Conservation (phyloP, 345 rosid genomes). For the Conringia planisiliqua region DNA sequence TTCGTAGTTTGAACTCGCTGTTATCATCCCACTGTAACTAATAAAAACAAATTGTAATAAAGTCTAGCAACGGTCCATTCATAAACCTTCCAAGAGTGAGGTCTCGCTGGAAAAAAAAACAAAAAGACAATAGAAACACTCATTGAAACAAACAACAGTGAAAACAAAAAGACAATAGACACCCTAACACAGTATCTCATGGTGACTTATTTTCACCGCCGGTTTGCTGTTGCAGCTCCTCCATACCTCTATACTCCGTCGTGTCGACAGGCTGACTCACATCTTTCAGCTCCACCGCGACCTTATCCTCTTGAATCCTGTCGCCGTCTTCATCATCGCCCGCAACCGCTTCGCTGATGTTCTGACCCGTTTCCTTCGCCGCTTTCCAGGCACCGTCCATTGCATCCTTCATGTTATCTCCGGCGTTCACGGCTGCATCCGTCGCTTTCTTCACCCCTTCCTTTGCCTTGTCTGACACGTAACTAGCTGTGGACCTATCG, state of each 20-base stretch:
- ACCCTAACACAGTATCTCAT: neutral
- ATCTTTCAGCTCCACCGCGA: conserved; percentile 35
- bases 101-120: neutral
- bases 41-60: neutral
- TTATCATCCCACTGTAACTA: neutral
- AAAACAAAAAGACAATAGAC: neutral
- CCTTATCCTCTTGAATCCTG: conserved; percentile 35
- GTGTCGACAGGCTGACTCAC: conserved; percentile 46
- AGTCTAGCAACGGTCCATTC: conserved; percentile 5
- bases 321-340: conserved; percentile 10
- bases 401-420: conserved; percentile 36
- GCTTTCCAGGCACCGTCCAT: conserved; percentile 52
- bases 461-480: conserved; percentile 39
- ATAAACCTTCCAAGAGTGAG: neutral
- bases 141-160: neutral
- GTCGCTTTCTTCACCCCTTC: conserved; percentile 45
- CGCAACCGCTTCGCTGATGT: conserved; percentile 26
- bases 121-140: neutral
- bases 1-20: neutral
- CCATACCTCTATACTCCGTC: conserved; percentile 45
- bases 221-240: conserved; percentile 36
- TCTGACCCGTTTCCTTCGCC: conserved; percentile 35
- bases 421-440: conserved; percentile 34
- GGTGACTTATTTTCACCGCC: conserved; percentile 29
- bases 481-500: conserved; percentile 10